Conservation (phyloP, 2,329 filamentous ascomycete genomes). For the Pseudogymnoascus sp. region DNA sequence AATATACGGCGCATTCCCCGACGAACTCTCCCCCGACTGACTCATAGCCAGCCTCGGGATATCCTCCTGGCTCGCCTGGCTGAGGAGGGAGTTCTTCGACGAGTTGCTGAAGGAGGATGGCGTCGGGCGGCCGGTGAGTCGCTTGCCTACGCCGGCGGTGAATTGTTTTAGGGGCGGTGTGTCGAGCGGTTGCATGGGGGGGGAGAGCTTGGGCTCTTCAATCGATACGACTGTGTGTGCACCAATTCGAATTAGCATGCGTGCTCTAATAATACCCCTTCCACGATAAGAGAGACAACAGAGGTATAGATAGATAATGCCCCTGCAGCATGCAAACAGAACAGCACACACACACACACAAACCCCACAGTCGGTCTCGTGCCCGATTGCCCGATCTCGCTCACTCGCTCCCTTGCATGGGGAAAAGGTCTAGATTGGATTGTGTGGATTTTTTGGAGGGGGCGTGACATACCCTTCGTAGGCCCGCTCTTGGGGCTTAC, state of each 20-base stretch:
- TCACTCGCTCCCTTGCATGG: not conserved
- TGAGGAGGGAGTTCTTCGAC: conserved; percentile 41
- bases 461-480: not conserved
- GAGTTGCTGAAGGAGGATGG: conserved; percentile 31
- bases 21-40: conserved; percentile 21
- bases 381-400: not conserved
- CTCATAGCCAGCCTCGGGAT: conserved; percentile 8
- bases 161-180: conserved; percentile 19
- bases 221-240: conserved; percentile 3
- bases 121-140: conserved; percentile 16
- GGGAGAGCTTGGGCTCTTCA: conserved; percentile 11
- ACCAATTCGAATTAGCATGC: not conserved
- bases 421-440: not conserved
- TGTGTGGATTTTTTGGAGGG: not conserved
- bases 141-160: conserved; percentile 16
- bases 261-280: not conserved
- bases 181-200: not conserved
- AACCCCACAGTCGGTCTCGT: not conserved
- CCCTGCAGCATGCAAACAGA: not conserved
- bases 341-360: too few relatives aligned
- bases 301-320: not conserved
- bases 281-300: not conserved
- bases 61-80: conserved; percentile 30
- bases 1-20: conserved; percentile 14
- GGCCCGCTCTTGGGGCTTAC: conserved; percentile 8